Conservation (phyloP, 2,329 filamentous ascomycete species). For the Aschersonia sp. region DNA sequence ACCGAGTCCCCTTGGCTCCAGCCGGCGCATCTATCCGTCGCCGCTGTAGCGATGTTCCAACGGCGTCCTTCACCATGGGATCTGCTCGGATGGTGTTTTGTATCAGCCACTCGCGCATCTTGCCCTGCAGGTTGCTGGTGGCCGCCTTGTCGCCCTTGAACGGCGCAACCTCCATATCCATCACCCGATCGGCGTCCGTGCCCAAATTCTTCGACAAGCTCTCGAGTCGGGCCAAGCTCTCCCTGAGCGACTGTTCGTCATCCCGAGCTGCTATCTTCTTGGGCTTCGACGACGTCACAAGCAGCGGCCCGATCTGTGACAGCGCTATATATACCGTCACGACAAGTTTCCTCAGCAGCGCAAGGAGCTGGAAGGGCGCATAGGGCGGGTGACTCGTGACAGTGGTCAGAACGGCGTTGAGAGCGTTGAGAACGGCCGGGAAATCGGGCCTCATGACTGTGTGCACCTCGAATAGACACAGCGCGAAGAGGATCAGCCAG, state of each 20-base stretch:
- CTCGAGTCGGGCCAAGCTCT: slow-evolving; percentile 56
- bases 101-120: slow-evolving; percentile 75
- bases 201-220: slow-evolving; percentile 44
- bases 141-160: slow-evolving; percentile 58
- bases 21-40: slow-evolving; percentile 46
- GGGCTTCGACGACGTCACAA: slow-evolving; percentile 25
- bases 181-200: slow-evolving; percentile 51
- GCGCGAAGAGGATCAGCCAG: slow-evolving; percentile 40
- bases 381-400: slow-evolving; percentile 40
- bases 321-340: slow-evolving; percentile 75
- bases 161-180: slow-evolving; percentile 69
- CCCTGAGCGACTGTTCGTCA: slow-evolving; percentile 35
- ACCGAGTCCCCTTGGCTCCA: slow-evolving; percentile 41
- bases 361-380: slow-evolving; percentile 74
- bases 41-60: slow-evolving; percentile 52
- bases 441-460: slow-evolving; percentile 38
- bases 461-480: slow-evolving; percentile 43
- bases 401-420: slow-evolving; percentile 29
- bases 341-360: slow-evolving; percentile 58
- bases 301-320: slow-evolving; percentile 61
- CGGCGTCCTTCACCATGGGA: slow-evolving; percentile 67
- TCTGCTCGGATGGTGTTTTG: slow-evolving; percentile 71
- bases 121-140: slow-evolving; percentile 44
- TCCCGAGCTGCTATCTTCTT: slow-evolving; percentile 14
- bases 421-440: slow-evolving; percentile 27